Evolutionary conservation across 2,329 filamentous ascomycete species (phyloP).

Genomic region (Claviceps sp.): DNA sequence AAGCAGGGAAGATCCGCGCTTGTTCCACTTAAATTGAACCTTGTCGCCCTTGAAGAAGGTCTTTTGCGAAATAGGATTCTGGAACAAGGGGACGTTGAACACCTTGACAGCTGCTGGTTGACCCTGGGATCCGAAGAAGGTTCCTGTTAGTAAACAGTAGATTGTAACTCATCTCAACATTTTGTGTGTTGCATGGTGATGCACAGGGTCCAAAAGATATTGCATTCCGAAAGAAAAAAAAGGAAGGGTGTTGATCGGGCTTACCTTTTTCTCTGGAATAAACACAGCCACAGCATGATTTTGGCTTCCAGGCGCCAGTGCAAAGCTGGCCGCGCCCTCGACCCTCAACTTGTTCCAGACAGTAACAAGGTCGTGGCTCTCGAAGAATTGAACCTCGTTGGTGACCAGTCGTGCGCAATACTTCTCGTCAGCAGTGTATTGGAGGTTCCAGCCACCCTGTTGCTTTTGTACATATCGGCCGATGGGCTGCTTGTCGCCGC

Average conservation of each 20-base stretch:
- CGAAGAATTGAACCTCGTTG: constrained; percentile 96
- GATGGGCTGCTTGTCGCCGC: constrained; percentile 56
- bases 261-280: constrained; percentile 84
- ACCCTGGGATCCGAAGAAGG: constrained; percentile 33
- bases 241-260: constrained; percentile 9
- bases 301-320: constrained; percentile 67
- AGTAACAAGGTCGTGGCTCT: constrained; percentile 69
- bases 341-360: constrained; percentile 94
- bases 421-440: constrained; percentile 88
- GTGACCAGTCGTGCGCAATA: constrained; percentile 88
- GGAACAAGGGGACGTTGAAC: constrained; percentile 84
- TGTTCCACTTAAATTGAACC: constrained; percentile 97
- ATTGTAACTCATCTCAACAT: neutral
- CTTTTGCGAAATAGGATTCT: constrained; percentile 78
- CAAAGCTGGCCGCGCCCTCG: constrained; percentile 82
- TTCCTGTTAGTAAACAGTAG: neutral
- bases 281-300: constrained; percentile 91
- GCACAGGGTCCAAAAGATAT: too few relatives aligned
- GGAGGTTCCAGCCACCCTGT: constrained; percentile 91
- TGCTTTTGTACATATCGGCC: constrained; percentile 92
- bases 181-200: too few relatives aligned
- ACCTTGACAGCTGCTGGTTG: constrained; percentile 90
- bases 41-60: constrained; percentile 99
- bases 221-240: too few relatives aligned
- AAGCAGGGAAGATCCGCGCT: constrained; percentile 76